These are phyloP conservation scores for Tieghemostelium lacteum DNA, from an alignment of 78 protist species.

Conservation along the genomic window DNA sequence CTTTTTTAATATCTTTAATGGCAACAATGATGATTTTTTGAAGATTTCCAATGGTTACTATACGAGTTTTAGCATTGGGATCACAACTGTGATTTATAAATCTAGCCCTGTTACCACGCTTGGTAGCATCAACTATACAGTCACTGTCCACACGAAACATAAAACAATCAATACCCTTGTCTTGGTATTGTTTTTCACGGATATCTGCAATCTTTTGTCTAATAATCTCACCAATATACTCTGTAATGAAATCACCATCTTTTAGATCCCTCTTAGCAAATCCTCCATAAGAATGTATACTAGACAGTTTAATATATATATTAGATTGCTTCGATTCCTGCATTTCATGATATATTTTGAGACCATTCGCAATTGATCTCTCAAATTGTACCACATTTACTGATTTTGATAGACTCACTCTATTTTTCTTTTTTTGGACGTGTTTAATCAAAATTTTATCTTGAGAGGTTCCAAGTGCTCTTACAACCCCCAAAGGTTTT, in stretches of 20 bases:
- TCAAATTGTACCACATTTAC: not conserved
- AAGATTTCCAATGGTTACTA: constrained; percentile 45
- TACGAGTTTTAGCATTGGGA: constrained; percentile 87
- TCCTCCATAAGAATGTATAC: not conserved
- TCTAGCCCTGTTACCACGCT: constrained; percentile 90
- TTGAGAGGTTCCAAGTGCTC: not conserved
- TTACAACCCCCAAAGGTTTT: not conserved
- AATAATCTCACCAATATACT: constrained; percentile 96
- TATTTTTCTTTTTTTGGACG: too few species aligned
- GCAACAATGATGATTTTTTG: constrained; percentile 83
- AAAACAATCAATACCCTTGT: constrained; percentile 82
- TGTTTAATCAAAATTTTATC: too few species aligned
- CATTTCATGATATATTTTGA: not conserved
- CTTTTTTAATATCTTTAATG: constrained; percentile 38
- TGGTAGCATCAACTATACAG: constrained; percentile 89
- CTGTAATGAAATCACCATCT: constrained; percentile 90
- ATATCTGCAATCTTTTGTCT: constrained; percentile 89
- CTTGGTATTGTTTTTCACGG: constrained; percentile 75
- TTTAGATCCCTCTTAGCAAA: not conserved
- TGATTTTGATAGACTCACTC: not conserved
- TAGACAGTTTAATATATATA: not conserved
- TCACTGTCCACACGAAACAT: constrained; percentile 87
- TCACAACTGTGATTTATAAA: constrained; percentile 97
- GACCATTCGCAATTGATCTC: not conserved
- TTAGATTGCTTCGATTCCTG: not conserved